Evolutionary conservation across 768 basidiomycete species (phyloP), one percentile per base, ranked within the genome.

Genomic region (Hydnum rufescens): DNA sequence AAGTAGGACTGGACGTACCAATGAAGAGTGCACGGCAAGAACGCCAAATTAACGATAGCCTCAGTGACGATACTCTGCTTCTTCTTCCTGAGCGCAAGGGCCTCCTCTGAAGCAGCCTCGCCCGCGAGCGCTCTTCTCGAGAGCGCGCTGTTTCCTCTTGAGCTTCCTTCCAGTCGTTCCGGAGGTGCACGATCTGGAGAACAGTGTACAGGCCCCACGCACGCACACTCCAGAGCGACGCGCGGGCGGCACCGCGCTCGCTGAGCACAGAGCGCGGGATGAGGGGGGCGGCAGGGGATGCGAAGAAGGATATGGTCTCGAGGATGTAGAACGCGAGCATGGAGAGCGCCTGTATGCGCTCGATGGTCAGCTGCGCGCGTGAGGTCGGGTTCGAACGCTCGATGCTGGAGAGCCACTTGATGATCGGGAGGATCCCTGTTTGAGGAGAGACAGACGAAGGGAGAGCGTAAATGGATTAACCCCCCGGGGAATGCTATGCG

Each of bases 11-110:
- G 16, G 3, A 65, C 74, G 51, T 57, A 85, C 88, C 86, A 89
- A 62, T 93, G 89, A 53, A 87, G 64, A 2, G 87, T 83, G 49
- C 85, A 63, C 3, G 87, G 89, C n/a, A 88, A 65, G 61, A 86
- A 82, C 25, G 76, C 76, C 4, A 80, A 56, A 60, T 88, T 88
- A 48, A 76, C 74, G 13, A 82, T 63, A 6, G 82, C 62, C 55
- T 87, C 84, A 49, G 75, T 79, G 73, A 76, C 77, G 52, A 78
- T 75, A 16, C 78, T 73, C 57, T 74, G 72, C 76, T 79, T 78
- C 55, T 71, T 75, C 57, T 83, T 80, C 25, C 56, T 56, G 25
- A 66, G 58, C 23, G 67, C 65, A 30, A 30, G 13, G 28, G 18
- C 28, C 6, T 32, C 28, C 49, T 31, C 31, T 13, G 29, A 6